These are phyloP conservation scores for Paramecium biaurelia DNA, from an alignment of 73 alveolate species.

Conservation along the genomic window DNA sequence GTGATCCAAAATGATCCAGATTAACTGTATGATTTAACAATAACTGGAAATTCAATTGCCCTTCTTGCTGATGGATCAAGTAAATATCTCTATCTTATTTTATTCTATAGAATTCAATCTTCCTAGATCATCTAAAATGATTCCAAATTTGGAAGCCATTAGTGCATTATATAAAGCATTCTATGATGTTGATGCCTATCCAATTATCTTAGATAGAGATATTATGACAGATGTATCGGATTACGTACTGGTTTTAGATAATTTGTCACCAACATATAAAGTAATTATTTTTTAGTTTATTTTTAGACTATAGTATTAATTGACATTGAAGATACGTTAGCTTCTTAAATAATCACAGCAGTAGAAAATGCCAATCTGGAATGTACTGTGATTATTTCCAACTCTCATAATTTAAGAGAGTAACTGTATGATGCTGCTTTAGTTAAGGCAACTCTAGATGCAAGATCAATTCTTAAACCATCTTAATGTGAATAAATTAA, in stretches of 20 bases:
- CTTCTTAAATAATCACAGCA: background rate
- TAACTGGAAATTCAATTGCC: constrained; percentile 64
- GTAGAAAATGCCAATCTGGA: background rate
- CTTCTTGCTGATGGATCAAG: constrained; percentile 70
- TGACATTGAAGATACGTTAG: constrained; percentile 1
- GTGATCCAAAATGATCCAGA: constrained; percentile 78
- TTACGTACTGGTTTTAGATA: constrained; percentile 59
- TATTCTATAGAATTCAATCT: background rate
- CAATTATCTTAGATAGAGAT: constrained; percentile 66
- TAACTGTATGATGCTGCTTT: constrained; percentile 18
- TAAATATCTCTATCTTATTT: background rate
- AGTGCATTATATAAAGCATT: constrained; percentile 67
- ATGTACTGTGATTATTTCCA: background rate
- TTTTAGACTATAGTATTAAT: constrained; percentile 37
- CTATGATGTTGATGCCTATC: constrained; percentile 77
- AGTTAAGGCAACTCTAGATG: background rate
- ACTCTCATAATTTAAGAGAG: background rate
- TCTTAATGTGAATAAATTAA: background rate
- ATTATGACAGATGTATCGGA: constrained; percentile 60
- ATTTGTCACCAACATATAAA: constrained; percentile 64
- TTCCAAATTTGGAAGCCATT: constrained; percentile 70
- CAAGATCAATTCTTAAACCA: constrained; percentile 15
- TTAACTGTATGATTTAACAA: constrained; percentile 65
- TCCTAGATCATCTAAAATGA: constrained; percentile 65
- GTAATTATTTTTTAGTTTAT: constrained; percentile 47